Base-by-base conservation (phyloP, 768 basidiomycete genomes). In the Kwoniella newhampshirensis region DNA sequence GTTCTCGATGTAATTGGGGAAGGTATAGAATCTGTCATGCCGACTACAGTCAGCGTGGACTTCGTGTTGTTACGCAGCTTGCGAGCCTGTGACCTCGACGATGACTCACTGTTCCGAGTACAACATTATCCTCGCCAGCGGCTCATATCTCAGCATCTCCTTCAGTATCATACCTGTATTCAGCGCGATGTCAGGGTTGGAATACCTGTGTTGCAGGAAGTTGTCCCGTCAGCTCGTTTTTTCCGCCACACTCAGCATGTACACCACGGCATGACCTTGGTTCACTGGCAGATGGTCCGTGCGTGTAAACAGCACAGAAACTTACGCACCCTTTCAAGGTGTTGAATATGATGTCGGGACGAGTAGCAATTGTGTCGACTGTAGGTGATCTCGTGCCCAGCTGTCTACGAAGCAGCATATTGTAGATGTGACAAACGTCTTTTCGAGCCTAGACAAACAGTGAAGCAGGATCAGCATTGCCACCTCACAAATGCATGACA, bases 91-190 rank as follows among this genome's bases (percentile, higher is more conserved):
- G n/a, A n/a, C n/a, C n/a, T n/a, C n/a, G 28, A 35, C 6, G 23
- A 43, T 17, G 13, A 81, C 91, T 76, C 75, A 94, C 94, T 94
- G 85, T 62, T 98, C 93, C 12, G 91, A 93, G 71, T 94, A 84
- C 40, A 99, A 82, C 51, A 98, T 77, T 51, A 92, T 85, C 81
- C 92, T 90, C 41, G 87, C 86, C 21, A 99, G 78, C 47, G 88
- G 85, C 74, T 99, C 96, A 73, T 96, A 89, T 63, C 87, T 82
- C 64, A 99, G 79, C 89, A 98, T 97, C 79, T 98, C 96, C 70
- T 90, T 89, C 47, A 99, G 80, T 55, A 98, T 88, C 91, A 96
- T 94, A 8, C 96, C 94, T 0, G 94, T 97, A 68, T 99, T 99
- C 57, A 99, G 82, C 8, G 93, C 92, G 52, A 98, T 82, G 59